Evolutionary conservation across 345 rosid genomes (phyloP).

Genomic region (Salix dunnii): DNA sequence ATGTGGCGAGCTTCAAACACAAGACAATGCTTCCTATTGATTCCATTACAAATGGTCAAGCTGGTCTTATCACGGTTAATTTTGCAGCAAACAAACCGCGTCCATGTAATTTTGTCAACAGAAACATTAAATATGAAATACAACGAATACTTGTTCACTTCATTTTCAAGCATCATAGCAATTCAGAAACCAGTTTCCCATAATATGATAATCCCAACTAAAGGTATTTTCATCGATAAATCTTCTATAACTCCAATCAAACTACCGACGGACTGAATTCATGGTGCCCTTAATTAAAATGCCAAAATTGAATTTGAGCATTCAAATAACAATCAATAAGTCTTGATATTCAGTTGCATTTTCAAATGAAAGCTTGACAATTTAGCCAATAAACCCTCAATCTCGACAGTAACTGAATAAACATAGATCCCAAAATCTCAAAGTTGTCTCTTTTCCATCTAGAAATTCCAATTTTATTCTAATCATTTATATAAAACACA

Average conservation of each 20-base stretch:
- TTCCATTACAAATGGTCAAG: not conserved
- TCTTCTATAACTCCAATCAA: not conserved
- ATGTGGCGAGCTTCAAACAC: not conserved
- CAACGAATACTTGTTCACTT: not conserved
- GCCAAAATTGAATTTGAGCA: not conserved
- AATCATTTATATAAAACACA: not conserved
- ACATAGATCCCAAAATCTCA: not conserved
- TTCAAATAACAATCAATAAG: not conserved
- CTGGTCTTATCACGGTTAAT: not conserved
- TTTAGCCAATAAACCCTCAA: not conserved
- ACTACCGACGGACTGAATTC: not conserved
- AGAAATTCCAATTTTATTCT: not conserved
- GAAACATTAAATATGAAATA: not conserved
- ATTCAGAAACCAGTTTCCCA: not conserved
- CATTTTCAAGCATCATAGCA: not conserved
- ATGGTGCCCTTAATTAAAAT: not conserved
- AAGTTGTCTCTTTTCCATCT: not conserved
- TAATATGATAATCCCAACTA: not conserved
- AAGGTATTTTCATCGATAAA: not conserved
- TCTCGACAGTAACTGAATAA: not conserved
- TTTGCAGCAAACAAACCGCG: not conserved
- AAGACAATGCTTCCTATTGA: not conserved
- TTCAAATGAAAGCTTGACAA: not conserved
- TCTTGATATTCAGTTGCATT: not conserved
- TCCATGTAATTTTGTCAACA: not conserved